These are phyloP conservation scores for Capsicum baccatum DNA, from an alignment of 257 asterid genomes.

Conservation along the genomic window DNA sequence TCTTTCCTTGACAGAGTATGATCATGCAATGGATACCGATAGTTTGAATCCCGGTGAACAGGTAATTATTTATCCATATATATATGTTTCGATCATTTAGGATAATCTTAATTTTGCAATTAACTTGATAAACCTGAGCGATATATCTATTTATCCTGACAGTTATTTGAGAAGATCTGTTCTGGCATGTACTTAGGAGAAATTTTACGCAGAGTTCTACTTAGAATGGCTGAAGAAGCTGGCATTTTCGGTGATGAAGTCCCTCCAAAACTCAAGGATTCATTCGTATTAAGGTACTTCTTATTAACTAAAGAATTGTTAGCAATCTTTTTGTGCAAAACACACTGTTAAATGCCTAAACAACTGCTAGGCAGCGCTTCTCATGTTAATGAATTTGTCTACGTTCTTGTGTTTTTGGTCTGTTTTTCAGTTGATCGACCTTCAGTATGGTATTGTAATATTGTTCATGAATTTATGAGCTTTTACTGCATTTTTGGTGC, in stretches of 20 bases:
- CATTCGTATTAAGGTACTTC: constrained; percentile 65
- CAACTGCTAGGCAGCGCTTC: neutral
- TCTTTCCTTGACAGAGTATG: constrained; percentile 84
- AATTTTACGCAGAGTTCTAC: constrained; percentile 72
- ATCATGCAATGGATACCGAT: constrained; percentile 66
- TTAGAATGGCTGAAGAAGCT: constrained; percentile 74
- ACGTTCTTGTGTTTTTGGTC: neutral
- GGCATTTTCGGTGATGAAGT: constrained; percentile 78
- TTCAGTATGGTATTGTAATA: constrained; percentile 10
- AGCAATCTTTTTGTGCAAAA: constrained; percentile 2
- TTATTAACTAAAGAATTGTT: neutral
- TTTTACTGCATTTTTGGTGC: neutral
- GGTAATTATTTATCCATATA: constrained; percentile 44
- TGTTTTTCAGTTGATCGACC: constrained; percentile 21
- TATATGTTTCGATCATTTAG: neutral
- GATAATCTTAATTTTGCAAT: neutral
- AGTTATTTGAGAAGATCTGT: constrained; percentile 81
- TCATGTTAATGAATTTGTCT: neutral
- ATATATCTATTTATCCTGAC: constrained; percentile 27
- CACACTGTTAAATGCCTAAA: neutral
- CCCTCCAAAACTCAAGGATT: constrained; percentile 66
- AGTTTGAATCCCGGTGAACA: constrained; percentile 91
- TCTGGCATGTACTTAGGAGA: constrained; percentile 97
- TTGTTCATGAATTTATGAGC: neutral
- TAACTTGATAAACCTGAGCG: constrained; percentile 17